A percentile compares a stretch with the other conserved stretches of the same genome.
Conservation (phyloP, 345 rosid species). For the Salix arbutifolia region DNA sequence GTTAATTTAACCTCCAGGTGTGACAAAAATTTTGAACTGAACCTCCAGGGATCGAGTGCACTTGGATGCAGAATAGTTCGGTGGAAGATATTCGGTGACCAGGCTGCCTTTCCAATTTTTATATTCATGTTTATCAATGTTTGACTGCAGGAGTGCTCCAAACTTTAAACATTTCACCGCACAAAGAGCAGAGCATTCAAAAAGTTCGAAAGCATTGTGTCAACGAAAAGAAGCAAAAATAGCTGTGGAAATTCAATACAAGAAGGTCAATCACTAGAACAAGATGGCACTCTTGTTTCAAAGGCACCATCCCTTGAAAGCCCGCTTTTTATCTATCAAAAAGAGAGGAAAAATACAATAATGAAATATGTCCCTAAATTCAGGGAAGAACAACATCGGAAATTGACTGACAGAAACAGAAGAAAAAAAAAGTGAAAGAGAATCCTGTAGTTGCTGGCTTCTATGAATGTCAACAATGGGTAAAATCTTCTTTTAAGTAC, state of each 20-base stretch:
- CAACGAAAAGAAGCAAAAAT: neutral
- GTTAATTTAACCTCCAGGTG: too few species aligned
- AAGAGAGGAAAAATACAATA: neutral
- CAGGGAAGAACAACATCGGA: slow-evolving; percentile 5
- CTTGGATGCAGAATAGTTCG: too few species aligned
- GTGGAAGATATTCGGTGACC: too few species aligned
- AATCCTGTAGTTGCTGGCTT: neutral
- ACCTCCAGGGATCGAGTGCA: too few species aligned
- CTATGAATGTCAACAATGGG: neutral
- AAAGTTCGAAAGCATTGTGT: neutral
- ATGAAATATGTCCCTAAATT: slow-evolving; percentile 12
- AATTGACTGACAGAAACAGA: neutral
- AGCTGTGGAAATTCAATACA: neutral
- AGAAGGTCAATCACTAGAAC: neutral
- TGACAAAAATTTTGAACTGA: too few species aligned
- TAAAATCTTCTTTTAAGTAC: neutral
- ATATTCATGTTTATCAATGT: neutral
- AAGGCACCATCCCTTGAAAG: neutral
- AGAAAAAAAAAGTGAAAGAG: neutral
- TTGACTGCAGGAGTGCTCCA: neutral
- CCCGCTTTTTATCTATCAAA: neutral
- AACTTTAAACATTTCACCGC: neutral
- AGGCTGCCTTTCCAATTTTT: too few species aligned
- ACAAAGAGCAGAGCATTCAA: neutral
- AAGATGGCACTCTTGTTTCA: slow-evolving; percentile 8